Conservation (phyloP, 1,139 yeast species). For the Yamadazyma conglobata region DNA sequence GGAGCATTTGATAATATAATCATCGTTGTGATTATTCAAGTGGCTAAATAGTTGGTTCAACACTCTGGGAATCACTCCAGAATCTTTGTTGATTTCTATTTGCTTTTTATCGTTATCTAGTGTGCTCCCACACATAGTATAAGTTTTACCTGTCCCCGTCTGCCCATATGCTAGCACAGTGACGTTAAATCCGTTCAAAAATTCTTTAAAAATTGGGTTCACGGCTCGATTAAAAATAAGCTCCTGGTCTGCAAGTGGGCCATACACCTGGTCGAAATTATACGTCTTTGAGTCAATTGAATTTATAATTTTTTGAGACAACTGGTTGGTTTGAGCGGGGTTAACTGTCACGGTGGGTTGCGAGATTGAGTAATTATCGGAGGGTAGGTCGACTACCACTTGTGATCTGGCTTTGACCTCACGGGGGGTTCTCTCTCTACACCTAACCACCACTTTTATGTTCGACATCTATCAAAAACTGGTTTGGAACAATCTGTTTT, state of each 20-base stretch:
- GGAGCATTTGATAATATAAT: constrained; percentile 64
- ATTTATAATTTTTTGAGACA: constrained; percentile 15
- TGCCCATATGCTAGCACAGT: constrained; percentile 87
- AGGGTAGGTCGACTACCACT: constrained; percentile 63
- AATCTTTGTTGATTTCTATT: constrained; percentile 25
- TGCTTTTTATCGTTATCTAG: constrained; percentile 4
- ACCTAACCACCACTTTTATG: constrained; percentile 83
- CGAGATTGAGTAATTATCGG: constrained; percentile 36
- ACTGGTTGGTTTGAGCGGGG: constrained; percentile 18
- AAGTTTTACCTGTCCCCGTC: constrained; percentile 87
- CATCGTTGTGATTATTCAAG: constrained; percentile 31
- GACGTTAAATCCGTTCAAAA: constrained; percentile 68
- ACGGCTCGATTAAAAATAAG: constrained; percentile 61
- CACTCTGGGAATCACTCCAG: constrained; percentile 71
- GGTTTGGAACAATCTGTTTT: too few species aligned
- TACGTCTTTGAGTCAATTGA: constrained; percentile 44
- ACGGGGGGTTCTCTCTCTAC: constrained; percentile 74
- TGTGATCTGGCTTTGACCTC: constrained; percentile 73
- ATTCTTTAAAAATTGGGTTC: constrained; percentile 59
- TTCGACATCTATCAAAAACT: too few species aligned
- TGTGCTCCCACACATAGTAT: constrained; percentile 74
- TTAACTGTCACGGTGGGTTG: constrained; percentile 41
- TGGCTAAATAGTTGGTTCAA: constrained; percentile 51
- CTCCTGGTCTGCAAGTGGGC: constrained; percentile 65
- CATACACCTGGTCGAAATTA: constrained; percentile 71